A percentile compares a stretch with the other conserved stretches of the same genome.
phyloP scores from a whole-genome alignment of 1,284 basidiomycete species.

The Entoloma clypeatum region DNA sequence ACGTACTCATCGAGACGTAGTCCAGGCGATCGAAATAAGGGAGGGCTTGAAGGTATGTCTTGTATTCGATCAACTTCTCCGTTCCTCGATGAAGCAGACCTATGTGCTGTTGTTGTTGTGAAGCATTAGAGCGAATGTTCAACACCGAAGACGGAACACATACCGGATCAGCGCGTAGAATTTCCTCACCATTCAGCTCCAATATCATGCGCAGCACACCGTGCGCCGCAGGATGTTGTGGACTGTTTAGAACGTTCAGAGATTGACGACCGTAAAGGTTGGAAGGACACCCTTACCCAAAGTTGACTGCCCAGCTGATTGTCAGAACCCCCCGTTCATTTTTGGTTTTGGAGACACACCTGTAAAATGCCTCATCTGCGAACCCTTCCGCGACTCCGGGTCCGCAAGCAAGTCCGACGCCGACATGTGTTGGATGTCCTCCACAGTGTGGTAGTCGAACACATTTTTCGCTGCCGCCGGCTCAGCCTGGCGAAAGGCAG shows the following conservation, averaged over 20 bases:
- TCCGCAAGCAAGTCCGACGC: slow-evolving; percentile 79
- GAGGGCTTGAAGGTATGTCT: slow-evolving; percentile 97
- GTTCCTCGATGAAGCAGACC: slow-evolving; percentile 97
- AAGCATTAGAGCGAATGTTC: not conserved
- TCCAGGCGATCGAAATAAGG: slow-evolving; percentile 99
- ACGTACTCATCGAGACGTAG: slow-evolving; percentile 95
- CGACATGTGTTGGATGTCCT: slow-evolving; percentile 76
- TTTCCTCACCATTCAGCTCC: slow-evolving; percentile 96
- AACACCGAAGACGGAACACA: slow-evolving; percentile 24
- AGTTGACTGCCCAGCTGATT: slow-evolving; percentile 91
- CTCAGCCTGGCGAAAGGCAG: slow-evolving; percentile 26
- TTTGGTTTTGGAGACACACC: too few species aligned
- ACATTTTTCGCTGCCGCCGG: slow-evolving; percentile 39
- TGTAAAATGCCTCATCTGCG: slow-evolving; percentile 90
- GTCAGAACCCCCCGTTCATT: too few species aligned
- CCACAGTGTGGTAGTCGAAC: slow-evolving; percentile 69
- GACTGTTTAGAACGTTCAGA: slow-evolving; percentile 41
- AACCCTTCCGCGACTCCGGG: slow-evolving; percentile 66
- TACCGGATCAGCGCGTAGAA: slow-evolving; percentile 86
- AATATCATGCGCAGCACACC: slow-evolving; percentile 97
- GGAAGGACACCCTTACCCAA: slow-evolving; percentile 64
- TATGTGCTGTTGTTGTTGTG: slow-evolving; percentile 65
- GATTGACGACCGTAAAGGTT: not conserved
- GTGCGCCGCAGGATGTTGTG: slow-evolving; percentile 98
- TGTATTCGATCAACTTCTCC: slow-evolving; percentile 99